Evolutionary conservation across 495 filamentous ascomycete species (phyloP).

Genomic region (Evansstolkia leycettana): DNA sequence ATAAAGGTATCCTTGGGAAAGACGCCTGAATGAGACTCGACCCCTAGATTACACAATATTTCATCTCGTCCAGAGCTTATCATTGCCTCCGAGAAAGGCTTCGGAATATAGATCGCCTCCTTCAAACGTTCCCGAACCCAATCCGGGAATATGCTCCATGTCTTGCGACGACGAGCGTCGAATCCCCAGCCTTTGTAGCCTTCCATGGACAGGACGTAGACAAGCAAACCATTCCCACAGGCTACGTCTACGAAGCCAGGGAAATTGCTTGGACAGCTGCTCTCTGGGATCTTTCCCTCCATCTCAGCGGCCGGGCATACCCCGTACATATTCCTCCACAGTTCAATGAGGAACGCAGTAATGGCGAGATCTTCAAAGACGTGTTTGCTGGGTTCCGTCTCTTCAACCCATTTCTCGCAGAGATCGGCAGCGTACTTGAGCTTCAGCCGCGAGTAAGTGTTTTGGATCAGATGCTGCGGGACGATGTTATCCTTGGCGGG

Average conservation of each 20-base stretch:
- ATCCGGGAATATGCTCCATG: constrained; percentile 62
- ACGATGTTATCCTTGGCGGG: constrained; percentile 59
- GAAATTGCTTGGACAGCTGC: constrained; percentile 29
- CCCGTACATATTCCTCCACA: constrained; percentile 80
- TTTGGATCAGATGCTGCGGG: constrained; percentile 59
- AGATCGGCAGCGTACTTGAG: constrained; percentile 56
- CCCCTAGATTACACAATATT: constrained; percentile 7
- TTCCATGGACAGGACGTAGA: constrained; percentile 69
- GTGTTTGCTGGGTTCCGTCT: constrained; percentile 80
- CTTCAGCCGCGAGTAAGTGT: constrained; percentile 75
- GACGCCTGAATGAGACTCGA: constrained; percentile 49
- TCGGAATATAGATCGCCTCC: constrained; percentile 65
- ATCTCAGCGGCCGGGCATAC: constrained; percentile 11
- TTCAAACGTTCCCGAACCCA: constrained; percentile 42
- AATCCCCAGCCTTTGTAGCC: constrained; percentile 84
- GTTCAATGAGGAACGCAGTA: constrained; percentile 83
- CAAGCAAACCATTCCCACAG: constrained; percentile 90
- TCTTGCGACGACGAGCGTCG: constrained; percentile 71
- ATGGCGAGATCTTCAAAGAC: constrained; percentile 93
- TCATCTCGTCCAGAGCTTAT: neutral
- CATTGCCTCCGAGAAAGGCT: constrained; percentile 28
- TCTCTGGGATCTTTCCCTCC: constrained; percentile 2
- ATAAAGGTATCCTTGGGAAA: constrained; percentile 76
- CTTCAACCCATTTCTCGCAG: constrained; percentile 64
- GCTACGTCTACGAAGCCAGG: constrained; percentile 93